phyloP scores from a whole-genome alignment of 2,329 filamentous ascomycete species.

The Ceratocystis variospora region DNA sequence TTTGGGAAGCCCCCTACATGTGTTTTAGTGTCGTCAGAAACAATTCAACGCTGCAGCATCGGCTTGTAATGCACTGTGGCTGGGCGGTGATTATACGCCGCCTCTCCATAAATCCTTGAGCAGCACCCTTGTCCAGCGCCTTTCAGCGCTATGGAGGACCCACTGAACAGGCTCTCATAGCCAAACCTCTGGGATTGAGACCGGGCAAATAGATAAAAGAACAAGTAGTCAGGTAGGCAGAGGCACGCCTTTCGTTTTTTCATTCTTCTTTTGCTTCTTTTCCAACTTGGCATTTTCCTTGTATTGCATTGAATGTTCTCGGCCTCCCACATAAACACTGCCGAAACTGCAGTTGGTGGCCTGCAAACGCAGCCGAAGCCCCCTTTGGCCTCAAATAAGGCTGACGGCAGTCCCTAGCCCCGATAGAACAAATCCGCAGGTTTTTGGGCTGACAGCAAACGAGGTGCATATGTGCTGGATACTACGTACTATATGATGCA shows the following conservation, averaged over 20 bases:
- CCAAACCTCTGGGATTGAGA: neutral
- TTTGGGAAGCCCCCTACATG: no score
- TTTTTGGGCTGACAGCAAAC: no score
- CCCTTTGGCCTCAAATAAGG: no score
- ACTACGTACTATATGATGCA: no score
- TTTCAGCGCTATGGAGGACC: neutral
- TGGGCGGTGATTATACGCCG: neutral
- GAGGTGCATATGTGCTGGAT: no score
- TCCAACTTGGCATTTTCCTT: neutral
- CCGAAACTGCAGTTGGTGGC: no score
- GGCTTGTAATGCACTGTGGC: neutral
- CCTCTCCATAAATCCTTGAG: neutral
- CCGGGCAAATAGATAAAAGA: neutral
- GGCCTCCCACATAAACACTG: no score
- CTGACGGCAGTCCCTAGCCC: no score
- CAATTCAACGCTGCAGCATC: neutral
- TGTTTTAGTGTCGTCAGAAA: no score
- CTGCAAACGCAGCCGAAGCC: no score
- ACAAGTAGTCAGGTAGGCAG: neutral
- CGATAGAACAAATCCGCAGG: no score
- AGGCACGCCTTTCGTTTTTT: neutral
- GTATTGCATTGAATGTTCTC: no score
- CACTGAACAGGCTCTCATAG: neutral
- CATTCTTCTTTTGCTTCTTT: neutral
- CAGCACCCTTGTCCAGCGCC: neutral